These are phyloP conservation scores for Sporothrix mexicana DNA, from an alignment of 2,329 filamentous ascomycete species.

Conservation along the genomic window DNA sequence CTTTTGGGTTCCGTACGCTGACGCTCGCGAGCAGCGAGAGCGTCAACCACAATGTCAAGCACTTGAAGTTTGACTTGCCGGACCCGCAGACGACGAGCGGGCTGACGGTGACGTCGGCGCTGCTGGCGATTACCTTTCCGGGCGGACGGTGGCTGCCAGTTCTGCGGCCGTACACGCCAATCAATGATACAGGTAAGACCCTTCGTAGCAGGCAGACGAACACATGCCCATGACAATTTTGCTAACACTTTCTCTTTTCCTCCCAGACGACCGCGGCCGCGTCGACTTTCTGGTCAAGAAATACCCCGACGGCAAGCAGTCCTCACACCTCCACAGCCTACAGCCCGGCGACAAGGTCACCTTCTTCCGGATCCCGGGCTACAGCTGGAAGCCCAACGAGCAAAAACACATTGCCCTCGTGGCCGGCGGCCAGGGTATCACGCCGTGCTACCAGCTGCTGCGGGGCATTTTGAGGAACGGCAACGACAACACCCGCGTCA, in stretches of 20 bases:
- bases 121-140: slow-evolving; percentile 67
- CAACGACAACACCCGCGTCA: slow-evolving; percentile 65
- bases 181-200: slow-evolving; percentile 57
- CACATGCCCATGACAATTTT: neutral
- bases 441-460: slow-evolving; percentile 69
- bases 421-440: slow-evolving; percentile 75
- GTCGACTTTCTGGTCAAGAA: slow-evolving; percentile 71
- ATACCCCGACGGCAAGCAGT: slow-evolving; percentile 69
- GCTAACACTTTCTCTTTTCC: neutral
- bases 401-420: slow-evolving; percentile 64
- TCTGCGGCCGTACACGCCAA: slow-evolving; percentile 70
- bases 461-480: slow-evolving; percentile 67
- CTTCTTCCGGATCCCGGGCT: slow-evolving; percentile 62
- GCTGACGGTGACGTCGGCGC: slow-evolving; percentile 57
- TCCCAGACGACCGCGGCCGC: slow-evolving; percentile 59
- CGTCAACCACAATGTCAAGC: slow-evolving; percentile 65
- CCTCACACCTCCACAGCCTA: slow-evolving; percentile 69
- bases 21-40: slow-evolving; percentile 57
- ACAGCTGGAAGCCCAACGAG: slow-evolving; percentile 59
- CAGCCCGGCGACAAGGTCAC: slow-evolving; percentile 65
- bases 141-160: slow-evolving; percentile 63
- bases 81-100: slow-evolving; percentile 55
- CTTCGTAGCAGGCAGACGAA: neutral
- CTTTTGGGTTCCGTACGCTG: slow-evolving; percentile 52
- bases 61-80: slow-evolving; percentile 61